Evolutionary conservation across 2,329 filamentous ascomycete genomes (phyloP), one percentile per base, ranked within the genome.

Genomic region (Aspergillus melleus): DNA sequence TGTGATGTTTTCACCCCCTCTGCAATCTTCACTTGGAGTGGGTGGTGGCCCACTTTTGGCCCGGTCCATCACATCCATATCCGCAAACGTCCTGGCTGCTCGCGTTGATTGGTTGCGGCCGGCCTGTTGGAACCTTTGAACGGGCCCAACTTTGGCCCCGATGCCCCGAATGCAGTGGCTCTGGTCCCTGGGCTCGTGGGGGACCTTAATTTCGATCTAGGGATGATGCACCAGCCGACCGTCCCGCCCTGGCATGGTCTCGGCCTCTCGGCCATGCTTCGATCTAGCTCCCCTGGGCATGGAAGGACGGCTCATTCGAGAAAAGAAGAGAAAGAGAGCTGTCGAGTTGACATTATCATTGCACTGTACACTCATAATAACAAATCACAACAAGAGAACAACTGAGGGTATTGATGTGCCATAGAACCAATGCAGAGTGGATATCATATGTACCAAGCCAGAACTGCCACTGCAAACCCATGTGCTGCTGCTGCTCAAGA

Each of bases 111-210:
- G 36, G 36, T 19, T 47, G 8, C 20, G 19, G 20, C 42, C 44
- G 22, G 5, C 6, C 16, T 42, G 36, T 42, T 42, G 14, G 36
- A 16, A 42, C 36, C 36, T 42, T 42, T 49, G 46, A 29, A 58
- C 59, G 59, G 59, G 53, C 49, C 47, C 9, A 61, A 58, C 20
- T 61, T 39, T 58, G 55, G 47, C 59, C 47, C 59, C 59, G 56
- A 55, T 20, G 19, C 36, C 52, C 59, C 57, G 59, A 59, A 58
- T 54, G 49, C 56, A 51, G 52, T 20, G 44, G 19, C 51, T 24
- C 44, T 47, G 44, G 44, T 47, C 20, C 44, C 44, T 47, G 44
- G 44, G n/a, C 39, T 19, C 12, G 14, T 42, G 39, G 39, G n/a
- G 44, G 44, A 24, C 19, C 44, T 47, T 24, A 47, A 20, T 47